Base-by-base conservation (phyloP, 495 filamentous ascomycete genomes). In the Beverwykella pulmonaria region DNA sequence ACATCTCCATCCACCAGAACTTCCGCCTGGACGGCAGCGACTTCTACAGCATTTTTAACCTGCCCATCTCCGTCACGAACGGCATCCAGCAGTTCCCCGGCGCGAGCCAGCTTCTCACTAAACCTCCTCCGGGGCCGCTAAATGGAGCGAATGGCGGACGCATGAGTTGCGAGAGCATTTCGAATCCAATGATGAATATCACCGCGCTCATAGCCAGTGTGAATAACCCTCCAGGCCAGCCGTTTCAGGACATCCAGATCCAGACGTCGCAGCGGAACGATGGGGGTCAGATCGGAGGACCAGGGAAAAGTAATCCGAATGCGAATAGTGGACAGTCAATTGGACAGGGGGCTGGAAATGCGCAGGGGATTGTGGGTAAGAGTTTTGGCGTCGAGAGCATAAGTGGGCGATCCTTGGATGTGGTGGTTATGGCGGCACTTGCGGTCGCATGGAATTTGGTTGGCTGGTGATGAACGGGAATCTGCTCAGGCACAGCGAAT, bases 1-100 rank as follows among this genome's bases (percentile, higher is more conserved):
- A 88, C 78, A 84, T 89, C 71, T 87, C 86, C 10, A 87, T 89
- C 70, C 86, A 86, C 54, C 87, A 90, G 67, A 86, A 81, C 58
- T 89, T 87, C 71, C 81, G 85, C 23, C 77, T 87, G 63, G 87
- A 88, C 67, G 83, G 80, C 7, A 79, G 77, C 0, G 81, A 88
- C 48, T 81, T 83, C 62, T 89, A 88, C 74, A 87, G 86, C n/a
- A 82, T 89, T 54, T 89, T 88, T 62, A 82, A 89, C 53, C 76
- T 88, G 20, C 86, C 87, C 22, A 86, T 90, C 67, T 80, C 80
- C 2, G 83, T 89, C 53, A 87, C 85, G n/a, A 90, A 89, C 67
- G 77, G 78, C 49, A 89, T 89, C 63, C 5, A 30, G 23, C 55
- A 68, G 34, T 69, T 69, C 34, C 70, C 70, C 25, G 47, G 71